Base-by-base conservation (phyloP, 306 rosid species). In the Rubus parviflorus region DNA sequence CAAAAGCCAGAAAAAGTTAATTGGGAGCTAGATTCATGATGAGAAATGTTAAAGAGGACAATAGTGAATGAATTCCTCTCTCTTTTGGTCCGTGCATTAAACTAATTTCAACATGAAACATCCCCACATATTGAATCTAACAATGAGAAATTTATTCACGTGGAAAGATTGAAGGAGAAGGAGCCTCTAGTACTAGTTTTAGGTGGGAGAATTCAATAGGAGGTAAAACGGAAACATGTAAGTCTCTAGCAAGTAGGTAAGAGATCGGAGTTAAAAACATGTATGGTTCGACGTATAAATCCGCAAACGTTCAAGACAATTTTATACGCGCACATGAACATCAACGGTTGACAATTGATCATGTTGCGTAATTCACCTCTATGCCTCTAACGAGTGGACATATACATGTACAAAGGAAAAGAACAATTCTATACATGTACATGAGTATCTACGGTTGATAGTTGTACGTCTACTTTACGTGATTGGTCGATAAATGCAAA, bases 191-290 rank as follows among this genome's bases (percentile, higher is more conserved):
- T 62, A 35, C 43, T 35, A 8, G 69, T 64, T 64, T 14, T 45
- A 11, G 70, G 58, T 74, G 68, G 30, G n/a, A 65, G 30, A 40
- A 38, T 38, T 17, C 10, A 46, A n/a, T 42, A 42, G 77, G 74
- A 57, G 89, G 86, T 81, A 71, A 52, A 49, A 72, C 15, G 82
- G 35, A 47, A 67, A n/a, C n/a, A n/a, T n/a, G 14, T 49, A 25
- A 10, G 12, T 15, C 35, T 60, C 40, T 60, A 25, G 65, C 65
- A 25, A 56, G 61, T 56, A 56, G 23, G 23, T 5, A 17, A 2
- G 0, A 20, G 37, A 10, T 57, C 4, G 57, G 22, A 48, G 15
- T 17, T 7, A 45, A 45, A 45, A 45, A 45, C 1, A 45, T 45
- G 48, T 12, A 45, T 45, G 7, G 8, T 7, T 45, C 8, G 8